Percentiles rank a stretch among this genome's conserved stretches.
These are phyloP conservation scores for Carex pumila DNA, from an alignment of 176 grass and related monocot genomes.

Conservation along the genomic window DNA sequence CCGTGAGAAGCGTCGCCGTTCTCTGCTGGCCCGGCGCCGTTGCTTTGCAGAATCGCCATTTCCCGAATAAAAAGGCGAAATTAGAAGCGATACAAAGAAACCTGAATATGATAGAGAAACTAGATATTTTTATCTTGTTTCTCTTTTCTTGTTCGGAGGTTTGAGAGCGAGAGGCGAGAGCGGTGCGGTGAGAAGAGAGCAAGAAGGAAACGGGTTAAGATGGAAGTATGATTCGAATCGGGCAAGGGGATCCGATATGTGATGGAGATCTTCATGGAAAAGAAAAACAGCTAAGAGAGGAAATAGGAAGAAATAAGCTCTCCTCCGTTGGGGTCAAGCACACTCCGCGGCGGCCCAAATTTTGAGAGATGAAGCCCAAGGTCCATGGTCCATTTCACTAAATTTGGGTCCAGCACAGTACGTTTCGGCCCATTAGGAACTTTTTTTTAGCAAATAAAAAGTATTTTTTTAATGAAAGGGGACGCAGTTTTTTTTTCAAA, in stretches of 20 bases:
- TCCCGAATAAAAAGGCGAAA: background rate
- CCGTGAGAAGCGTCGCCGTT: slow-evolving; percentile 41
- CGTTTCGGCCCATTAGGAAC: too few species aligned
- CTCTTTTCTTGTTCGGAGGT: background rate
- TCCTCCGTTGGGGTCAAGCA: background rate
- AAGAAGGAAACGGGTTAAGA: slow-evolving; percentile 18
- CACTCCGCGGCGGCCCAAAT: background rate
- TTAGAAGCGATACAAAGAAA: background rate
- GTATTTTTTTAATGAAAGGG: too few species aligned
- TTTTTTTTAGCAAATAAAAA: too few species aligned
- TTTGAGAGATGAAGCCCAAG: background rate
- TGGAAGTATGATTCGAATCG: background rate
- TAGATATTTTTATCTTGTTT: background rate
- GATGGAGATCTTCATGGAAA: background rate
- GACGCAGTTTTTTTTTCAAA: too few species aligned
- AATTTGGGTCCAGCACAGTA: too few species aligned
- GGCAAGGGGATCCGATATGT: background rate
- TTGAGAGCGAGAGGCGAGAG: background rate
- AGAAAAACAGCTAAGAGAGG: background rate
- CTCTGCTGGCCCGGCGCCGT: slow-evolving; percentile 31
- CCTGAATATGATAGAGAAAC: background rate
- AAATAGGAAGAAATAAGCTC: background rate
- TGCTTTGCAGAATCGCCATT: slow-evolving; percentile 69
- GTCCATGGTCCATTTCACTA: background rate
- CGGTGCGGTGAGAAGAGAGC: background rate